These are phyloP conservation scores for Kluyveromyces starmeri DNA, from an alignment of 805 yeast species.

Conservation along the genomic window DNA sequence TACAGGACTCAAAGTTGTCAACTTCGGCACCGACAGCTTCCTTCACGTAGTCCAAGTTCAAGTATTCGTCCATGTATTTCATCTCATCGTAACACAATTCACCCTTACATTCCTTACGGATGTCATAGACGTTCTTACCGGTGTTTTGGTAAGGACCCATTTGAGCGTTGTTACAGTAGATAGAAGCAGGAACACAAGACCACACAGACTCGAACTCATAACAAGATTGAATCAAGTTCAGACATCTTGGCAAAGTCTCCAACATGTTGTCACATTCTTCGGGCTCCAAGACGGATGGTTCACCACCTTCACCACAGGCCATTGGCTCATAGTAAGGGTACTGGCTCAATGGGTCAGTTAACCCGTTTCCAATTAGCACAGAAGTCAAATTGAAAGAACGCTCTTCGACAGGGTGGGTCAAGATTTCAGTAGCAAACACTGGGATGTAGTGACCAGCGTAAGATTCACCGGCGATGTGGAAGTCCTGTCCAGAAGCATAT, in stretches of 20 bases:
- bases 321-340: constrained; percentile 75
- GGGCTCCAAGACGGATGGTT: constrained; percentile 64
- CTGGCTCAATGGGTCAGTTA: constrained; percentile 78
- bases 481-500: constrained; percentile 40
- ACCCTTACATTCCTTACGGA: constrained; percentile 72
- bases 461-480: constrained; percentile 90
- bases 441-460: constrained; percentile 96
- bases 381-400: constrained; percentile 60
- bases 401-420: constrained; percentile 48
- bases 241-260: constrained; percentile 66
- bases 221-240: constrained; percentile 65
- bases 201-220: constrained; percentile 66
- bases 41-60: constrained; percentile 70
- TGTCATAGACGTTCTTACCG: constrained; percentile 87
- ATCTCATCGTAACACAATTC: constrained; percentile 72
- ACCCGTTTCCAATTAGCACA: constrained; percentile 83
- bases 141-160: constrained; percentile 75
- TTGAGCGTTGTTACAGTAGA: constrained; percentile 82
- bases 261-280: constrained; percentile 72
- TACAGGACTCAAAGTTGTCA: constrained; percentile 65
- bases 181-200: constrained; percentile 84
- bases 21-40: constrained; percentile 87
- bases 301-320: constrained; percentile 94
- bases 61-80: constrained; percentile 64
- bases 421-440: constrained; percentile 72